These are phyloP conservation scores for Stephania yunnanensis DNA, from an alignment of 164 flowering plant genomes.

Conservation along the genomic window DNA sequence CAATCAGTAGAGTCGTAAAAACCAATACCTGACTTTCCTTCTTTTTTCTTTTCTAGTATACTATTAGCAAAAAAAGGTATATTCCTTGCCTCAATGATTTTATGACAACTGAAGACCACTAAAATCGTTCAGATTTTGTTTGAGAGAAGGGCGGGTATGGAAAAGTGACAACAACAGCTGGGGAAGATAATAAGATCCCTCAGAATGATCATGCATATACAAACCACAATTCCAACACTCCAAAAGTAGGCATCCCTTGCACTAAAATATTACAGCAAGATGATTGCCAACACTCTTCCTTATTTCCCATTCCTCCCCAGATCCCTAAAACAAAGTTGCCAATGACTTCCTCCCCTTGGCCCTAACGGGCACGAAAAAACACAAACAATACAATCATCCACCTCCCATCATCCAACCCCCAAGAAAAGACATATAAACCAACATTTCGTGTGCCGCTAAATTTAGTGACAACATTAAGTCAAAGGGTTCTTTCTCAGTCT, in stretches of 20 bases:
- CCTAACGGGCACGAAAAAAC: not conserved
- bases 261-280: not conserved
- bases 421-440: not conserved
- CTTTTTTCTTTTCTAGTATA: not conserved
- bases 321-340: not conserved
- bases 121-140: not conserved
- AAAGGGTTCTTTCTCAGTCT: not conserved
- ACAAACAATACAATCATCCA: not conserved
- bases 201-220: not conserved
- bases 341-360: not conserved
- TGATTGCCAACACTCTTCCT: not conserved
- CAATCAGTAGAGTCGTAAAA: not conserved
- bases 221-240: not conserved
- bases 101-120: not conserved
- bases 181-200: not conserved
- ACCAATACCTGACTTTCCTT: not conserved
- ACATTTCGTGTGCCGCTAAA: not conserved
- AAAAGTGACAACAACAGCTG: not conserved
- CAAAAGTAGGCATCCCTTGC: not conserved
- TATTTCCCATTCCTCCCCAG: not conserved
- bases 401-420: not conserved
- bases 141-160: not conserved
- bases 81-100: no score
- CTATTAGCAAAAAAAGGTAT: not conserved
- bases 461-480: not conserved